Evolutionary conservation across 805 yeast genomes (phyloP), one percentile per base, ranked within the genome.

Genomic region (Jamesozyma spencerorum): DNA sequence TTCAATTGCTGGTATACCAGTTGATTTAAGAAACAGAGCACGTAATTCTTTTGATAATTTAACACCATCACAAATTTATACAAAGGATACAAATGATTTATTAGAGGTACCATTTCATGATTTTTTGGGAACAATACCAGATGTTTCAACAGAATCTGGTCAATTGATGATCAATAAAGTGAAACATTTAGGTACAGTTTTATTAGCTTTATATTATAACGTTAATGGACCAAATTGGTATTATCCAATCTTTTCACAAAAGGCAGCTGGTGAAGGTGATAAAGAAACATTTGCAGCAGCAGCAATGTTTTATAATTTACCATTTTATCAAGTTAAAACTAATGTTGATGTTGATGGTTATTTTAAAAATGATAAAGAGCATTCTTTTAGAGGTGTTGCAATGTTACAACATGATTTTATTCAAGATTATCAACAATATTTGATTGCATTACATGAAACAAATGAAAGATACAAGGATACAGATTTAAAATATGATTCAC

Each of bases 261-360:
- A 85, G 10, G 72, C 77, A 32, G 84, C 85, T 2, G 90, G 88
- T 17, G 82, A 81, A 57, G 88, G 88, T 41, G 90, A 82, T 55
- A 81, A 81, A 53, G 88, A 82, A 48, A 80, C 88, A 0, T 80
- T 81, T 51, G 72, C 75, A 14, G 72, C 80, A 2, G 85, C 85
- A 1, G 79, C 84, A 2, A 66, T 68, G 28, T 81, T 65, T 0
- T 51, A 71, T 51, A 47, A 58, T 0, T 59, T 66, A 38, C 68
- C 73, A 2, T 75, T 65, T 56, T 71, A 68, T 57, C 85, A 78
- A 57, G 69, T 71, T 3, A 58, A 61, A 42, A 50, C 61, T 8
- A 34, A 17, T 10, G 37, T 34, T 0, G 53, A 55, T 8, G 57
- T 69, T 2, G 57, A 65, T 39, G 75, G 75, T 4, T 60, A 64